Percentiles rank a stretch among this genome's conserved stretches.
phyloP scores from a whole-genome alignment of 75 land plant species.

The Isoetes taiwanensis region DNA sequence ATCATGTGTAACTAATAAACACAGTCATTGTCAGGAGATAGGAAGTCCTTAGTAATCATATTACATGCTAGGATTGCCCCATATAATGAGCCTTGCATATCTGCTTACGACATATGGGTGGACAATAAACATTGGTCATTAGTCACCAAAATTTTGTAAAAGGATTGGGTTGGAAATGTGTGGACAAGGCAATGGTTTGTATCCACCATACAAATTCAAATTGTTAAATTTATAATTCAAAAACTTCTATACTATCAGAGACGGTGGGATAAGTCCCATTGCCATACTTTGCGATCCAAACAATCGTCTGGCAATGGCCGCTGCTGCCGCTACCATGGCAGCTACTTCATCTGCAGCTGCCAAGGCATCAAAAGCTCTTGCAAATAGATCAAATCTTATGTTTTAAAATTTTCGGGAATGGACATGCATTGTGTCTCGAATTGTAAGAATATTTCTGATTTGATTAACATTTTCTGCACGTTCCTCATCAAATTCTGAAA shows the following conservation, averaged over 20 bases:
- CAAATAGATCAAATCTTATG: neutral
- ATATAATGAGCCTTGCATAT: no score
- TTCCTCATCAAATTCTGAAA: neutral
- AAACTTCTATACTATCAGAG: no score
- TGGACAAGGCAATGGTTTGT: no score
- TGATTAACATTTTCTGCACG: neutral
- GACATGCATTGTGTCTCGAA: neutral
- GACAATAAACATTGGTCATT: no score
- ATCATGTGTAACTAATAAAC: neutral
- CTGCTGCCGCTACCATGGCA: neutral
- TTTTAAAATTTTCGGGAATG: neutral
- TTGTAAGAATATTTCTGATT: neutral
- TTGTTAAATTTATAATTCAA: no score
- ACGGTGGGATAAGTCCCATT: no score
- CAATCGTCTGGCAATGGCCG: neutral
- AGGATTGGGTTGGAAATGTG: no score
- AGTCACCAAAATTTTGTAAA: no score
- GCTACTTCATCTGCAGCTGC: neutral
- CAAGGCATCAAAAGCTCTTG: neutral
- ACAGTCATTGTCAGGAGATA: neutral
- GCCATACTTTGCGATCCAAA: no score
- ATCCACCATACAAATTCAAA: no score
- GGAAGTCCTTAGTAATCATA: neutral
- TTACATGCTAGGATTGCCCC: no score
- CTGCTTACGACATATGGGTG: no score